These are phyloP conservation scores for Candida qinlingensis DNA, from an alignment of 805 yeast species.

Conservation along the genomic window DNA sequence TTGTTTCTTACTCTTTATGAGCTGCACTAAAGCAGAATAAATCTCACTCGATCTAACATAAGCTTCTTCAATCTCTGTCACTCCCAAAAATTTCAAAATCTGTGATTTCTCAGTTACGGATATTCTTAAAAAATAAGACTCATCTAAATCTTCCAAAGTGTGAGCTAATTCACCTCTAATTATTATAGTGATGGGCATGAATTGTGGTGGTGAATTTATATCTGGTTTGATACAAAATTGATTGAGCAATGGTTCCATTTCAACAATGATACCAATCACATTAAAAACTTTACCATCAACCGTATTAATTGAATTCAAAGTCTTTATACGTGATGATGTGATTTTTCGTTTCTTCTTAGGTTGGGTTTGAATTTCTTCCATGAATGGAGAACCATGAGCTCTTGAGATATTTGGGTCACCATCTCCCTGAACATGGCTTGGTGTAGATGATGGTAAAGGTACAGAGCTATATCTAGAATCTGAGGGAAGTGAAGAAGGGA, in stretches of 20 bases:
- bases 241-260: conserved; percentile 15
- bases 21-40: conserved; percentile 2
- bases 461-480: neutral
- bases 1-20: conserved; percentile 5
- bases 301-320: conserved; percentile 14
- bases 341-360: neutral
- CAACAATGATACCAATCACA: conserved; percentile 13
- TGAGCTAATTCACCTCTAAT: neutral
- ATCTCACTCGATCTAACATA: conserved; percentile 13
- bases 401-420: neutral
- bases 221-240: conserved; percentile 13
- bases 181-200: conserved; percentile 11
- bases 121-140: conserved; percentile 9
- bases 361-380: neutral
- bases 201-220: conserved; percentile 4
- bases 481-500: neutral
- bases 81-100: conserved; percentile 15
- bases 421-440: neutral
- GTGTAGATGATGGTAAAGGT: neutral
- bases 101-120: conserved; percentile 11
- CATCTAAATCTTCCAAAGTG: conserved; percentile 1
- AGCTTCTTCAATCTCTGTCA: conserved; percentile 21
- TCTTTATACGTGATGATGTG: neutral
- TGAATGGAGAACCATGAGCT: neutral
- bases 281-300: conserved; percentile 17